Conservation (phyloP, 768 basidiomycete genomes). For the Termitomyces sp. region DNA sequence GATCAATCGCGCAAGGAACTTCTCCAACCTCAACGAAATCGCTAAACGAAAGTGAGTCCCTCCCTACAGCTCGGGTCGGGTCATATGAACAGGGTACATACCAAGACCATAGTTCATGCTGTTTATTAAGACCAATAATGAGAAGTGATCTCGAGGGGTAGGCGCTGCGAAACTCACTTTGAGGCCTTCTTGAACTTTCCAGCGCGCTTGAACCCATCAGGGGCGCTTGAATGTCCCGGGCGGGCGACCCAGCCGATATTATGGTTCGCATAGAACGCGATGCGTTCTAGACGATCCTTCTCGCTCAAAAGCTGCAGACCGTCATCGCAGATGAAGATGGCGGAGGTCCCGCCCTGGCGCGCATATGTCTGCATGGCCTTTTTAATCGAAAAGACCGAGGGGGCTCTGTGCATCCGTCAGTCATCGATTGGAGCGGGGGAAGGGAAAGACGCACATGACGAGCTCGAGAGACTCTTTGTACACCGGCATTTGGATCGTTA, state of each 20-base stretch:
- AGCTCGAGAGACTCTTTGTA: conserved; percentile 78
- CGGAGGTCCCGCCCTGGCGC: conserved; percentile 71
- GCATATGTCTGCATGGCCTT: conserved; percentile 87
- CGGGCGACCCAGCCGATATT: conserved; percentile 77
- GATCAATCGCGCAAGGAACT: conserved; percentile 41
- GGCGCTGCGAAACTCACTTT: conserved; percentile 28
- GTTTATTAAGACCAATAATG: not conserved
- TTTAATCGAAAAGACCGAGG: conserved; percentile 75
- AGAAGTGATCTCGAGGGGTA: not conserved
- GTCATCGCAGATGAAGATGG: conserved; percentile 82
- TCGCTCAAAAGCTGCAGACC: conserved; percentile 68
- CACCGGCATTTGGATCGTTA: conserved; percentile 81
- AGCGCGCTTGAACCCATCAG: conserved; percentile 88
- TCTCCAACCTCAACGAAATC: conserved; percentile 59
- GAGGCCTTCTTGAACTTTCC: conserved; percentile 87
- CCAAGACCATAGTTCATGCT: conserved; percentile 80
- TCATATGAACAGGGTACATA: not conserved
- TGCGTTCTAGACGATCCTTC: conserved; percentile 56
- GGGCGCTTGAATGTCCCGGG: conserved; percentile 62
- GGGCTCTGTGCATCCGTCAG: conserved; percentile 36
- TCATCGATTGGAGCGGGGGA: not conserved
- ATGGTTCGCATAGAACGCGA: conserved; percentile 75
- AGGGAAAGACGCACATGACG: conserved; percentile 51
- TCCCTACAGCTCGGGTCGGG: not conserved
- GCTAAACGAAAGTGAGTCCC: conserved; percentile 14